Evolutionary conservation across 306 rosid species (phyloP).

Genomic region (Acacia confusa): DNA sequence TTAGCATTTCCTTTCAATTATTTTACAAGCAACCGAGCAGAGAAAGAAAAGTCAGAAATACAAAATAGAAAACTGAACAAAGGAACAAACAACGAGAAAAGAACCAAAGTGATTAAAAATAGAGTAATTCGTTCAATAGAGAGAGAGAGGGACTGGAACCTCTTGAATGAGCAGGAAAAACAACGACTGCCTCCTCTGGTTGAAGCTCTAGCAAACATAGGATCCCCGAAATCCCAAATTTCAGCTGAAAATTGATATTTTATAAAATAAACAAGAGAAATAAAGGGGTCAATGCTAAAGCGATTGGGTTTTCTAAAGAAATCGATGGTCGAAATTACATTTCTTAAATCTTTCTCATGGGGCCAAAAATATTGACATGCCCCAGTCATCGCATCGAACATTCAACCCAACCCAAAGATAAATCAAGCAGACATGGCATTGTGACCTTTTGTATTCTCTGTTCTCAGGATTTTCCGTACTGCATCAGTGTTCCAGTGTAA

Average conservation of each 20-base stretch:
- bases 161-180: slow-evolving; percentile 28
- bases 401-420: not conserved
- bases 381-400: not conserved
- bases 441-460: too few species aligned
- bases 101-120: slow-evolving; percentile 8
- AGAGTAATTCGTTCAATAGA: not conserved
- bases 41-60: not conserved
- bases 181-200: slow-evolving; percentile 30
- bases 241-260: slow-evolving; percentile 30
- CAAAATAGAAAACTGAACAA: slow-evolving; percentile 8
- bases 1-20: not conserved
- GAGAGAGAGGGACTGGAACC: slow-evolving; percentile 23
- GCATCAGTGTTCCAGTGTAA: too few species aligned
- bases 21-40: not conserved
- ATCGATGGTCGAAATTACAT: not conserved
- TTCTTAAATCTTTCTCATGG: not conserved
- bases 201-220: slow-evolving; percentile 41
- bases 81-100: not conserved
- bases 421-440: too few species aligned
- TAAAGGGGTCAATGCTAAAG: not conserved
- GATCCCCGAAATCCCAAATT: slow-evolving; percentile 28
- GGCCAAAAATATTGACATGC: not conserved
- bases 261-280: not conserved
- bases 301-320: not conserved
- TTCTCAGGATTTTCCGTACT: too few species aligned